Conservation (phyloP, 371 early-diverging fungal species). For the Batkoa obscura region DNA sequence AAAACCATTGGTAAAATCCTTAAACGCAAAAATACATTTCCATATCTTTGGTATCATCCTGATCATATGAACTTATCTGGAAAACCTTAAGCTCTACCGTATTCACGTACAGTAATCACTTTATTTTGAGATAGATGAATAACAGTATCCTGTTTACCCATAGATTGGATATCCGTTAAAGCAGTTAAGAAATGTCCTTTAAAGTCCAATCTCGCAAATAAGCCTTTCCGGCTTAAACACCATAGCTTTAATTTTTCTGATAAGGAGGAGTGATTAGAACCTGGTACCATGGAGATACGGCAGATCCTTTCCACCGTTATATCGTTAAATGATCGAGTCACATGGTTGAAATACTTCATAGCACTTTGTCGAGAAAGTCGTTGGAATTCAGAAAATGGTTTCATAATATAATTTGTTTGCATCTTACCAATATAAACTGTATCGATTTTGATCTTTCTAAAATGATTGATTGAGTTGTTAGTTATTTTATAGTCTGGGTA, state of each 20-base stretch:
- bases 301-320: conserved; percentile 25
- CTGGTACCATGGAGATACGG: conserved; percentile 19
- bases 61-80: conserved; percentile 30
- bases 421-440: conserved; percentile 14
- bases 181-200: conserved; percentile 26
- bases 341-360: conserved; percentile 18
- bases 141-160: conserved; percentile 34
- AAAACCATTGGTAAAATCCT: too few species aligned
- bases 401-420: conserved; percentile 13
- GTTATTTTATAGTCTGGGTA: conserved; percentile 11
- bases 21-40: too few species aligned
- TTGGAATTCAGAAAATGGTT: conserved; percentile 27
- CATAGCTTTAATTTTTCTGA: conserved; percentile 28
- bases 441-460: conserved; percentile 3
- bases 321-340: conserved; percentile 17
- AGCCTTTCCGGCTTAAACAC: conserved; percentile 23
- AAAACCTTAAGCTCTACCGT: conserved; percentile 40
- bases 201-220: conserved; percentile 27
- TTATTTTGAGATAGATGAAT: conserved; percentile 33
- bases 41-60: conserved; percentile 14
- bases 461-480: not conserved
- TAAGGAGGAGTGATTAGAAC: conserved; percentile 23
- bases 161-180: conserved; percentile 26
- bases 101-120: conserved; percentile 29
- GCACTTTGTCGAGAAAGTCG: conserved; percentile 15